Base-by-base conservation (phyloP, 2,329 filamentous ascomycete species). In the Penicillium sclerotigenum region DNA sequence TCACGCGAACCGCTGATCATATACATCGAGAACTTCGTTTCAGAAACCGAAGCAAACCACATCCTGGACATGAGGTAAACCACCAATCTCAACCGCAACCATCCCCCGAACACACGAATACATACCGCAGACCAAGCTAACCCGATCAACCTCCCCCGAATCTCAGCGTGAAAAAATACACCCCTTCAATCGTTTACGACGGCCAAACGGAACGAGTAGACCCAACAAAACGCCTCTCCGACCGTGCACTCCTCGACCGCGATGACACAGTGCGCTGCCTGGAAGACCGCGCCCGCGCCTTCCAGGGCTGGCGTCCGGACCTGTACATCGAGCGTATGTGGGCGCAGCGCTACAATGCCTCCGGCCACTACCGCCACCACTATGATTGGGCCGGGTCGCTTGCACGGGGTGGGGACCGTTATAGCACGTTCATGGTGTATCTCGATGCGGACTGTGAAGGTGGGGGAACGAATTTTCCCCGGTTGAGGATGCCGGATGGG, bases 351-450 rank as follows among this genome's bases (percentile, higher is more conserved):
- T 87, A 87, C 64, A 80, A 79, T n/a, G 66, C 72, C 6, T 77
- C 76, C 3, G 84, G 83, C 1, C 82, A 86, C 67, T 87, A 86
- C 67, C 71, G 71, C 4, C 77, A 83, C 58, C 83, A 86, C 61
- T 86, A 81, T 65, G 84, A 87, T 69, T 86, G 83, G 82, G 73
- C 71, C 40, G 77, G 76, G 6, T 72, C 73, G 0, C 66, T 67
- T 22, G 70, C 60, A 48, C 69, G 65, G 3, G 71, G 68, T 48
- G 75, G 68, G 4, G 77, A 76, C 34, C 73, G 84, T 0, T 70
- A 82, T 6, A 83, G 79, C 53, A 83, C 79, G 3, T 86, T 86
- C 63, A 86, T 86, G 82, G 83, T 86, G 1, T 87, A 85, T 64
- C 67, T 86, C 0, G 70, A 74, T 9, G 79, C 71, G 7, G 72